phyloP scores from a whole-genome alignment of 2,329 filamentous ascomycete genomes.

The Emmonsia crescens region DNA sequence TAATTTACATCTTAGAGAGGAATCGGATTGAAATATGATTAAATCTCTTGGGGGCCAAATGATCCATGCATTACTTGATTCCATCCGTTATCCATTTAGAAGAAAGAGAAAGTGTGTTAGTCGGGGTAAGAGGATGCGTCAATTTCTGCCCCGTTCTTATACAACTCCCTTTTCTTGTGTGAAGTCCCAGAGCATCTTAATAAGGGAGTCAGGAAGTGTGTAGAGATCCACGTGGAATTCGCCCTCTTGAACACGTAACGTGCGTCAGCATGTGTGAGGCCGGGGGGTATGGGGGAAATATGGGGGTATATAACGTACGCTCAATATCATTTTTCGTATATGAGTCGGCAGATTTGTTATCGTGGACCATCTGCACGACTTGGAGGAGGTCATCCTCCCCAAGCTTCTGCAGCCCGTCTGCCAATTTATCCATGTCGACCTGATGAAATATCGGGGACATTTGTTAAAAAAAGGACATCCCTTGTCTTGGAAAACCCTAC shows the following conservation, averaged over 20 bases:
- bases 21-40: background rate
- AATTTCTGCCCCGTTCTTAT: constrained; percentile 13
- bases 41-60: background rate
- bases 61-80: background rate
- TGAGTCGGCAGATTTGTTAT: constrained; percentile 87
- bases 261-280: constrained; percentile 20
- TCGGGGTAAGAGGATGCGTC: background rate
- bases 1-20: background rate
- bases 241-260: constrained; percentile 53
- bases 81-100: background rate
- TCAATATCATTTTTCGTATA: constrained; percentile 97
- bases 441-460: constrained; percentile 16
- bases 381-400: constrained; percentile 87
- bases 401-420: constrained; percentile 79
- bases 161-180: constrained; percentile 38
- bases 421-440: constrained; percentile 92
- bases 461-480: background rate
- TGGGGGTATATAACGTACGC: constrained; percentile 57
- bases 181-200: constrained; percentile 95
- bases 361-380: constrained; percentile 95
- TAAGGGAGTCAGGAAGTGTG: constrained; percentile 80
- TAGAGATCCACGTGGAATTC: constrained; percentile 98
- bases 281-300: too few species aligned
- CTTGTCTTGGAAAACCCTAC: background rate
- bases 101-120: background rate